A percentile compares a stretch with the other conserved stretches of the same genome.
phyloP scores from a whole-genome alignment of 768 basidiomycete genomes.

The Lactarius trivialis region DNA sequence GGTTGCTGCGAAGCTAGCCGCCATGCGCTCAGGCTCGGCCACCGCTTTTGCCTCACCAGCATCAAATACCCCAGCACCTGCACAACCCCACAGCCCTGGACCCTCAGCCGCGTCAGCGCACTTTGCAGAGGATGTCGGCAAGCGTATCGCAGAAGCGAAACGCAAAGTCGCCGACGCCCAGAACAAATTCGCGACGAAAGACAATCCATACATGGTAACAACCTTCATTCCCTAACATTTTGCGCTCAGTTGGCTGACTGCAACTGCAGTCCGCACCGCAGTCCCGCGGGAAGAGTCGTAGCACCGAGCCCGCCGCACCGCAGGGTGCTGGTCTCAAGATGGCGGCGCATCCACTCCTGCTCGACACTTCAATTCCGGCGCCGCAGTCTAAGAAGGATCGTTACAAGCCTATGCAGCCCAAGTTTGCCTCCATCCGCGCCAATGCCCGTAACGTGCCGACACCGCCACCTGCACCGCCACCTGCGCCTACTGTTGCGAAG shows the following conservation, averaged over 20 bases:
- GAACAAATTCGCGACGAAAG: slow-evolving; percentile 64
- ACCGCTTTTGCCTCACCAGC: slow-evolving; percentile 24
- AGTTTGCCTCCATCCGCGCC: slow-evolving; percentile 93
- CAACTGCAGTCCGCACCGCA: slow-evolving; percentile 45
- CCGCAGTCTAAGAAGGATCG: slow-evolving; percentile 81
- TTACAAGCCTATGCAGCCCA: slow-evolving; percentile 98
- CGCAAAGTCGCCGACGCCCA: slow-evolving; percentile 78
- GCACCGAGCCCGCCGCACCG: slow-evolving; percentile 57
- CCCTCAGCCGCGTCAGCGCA: slow-evolving; percentile 22
- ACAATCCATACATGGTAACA: slow-evolving; percentile 81
- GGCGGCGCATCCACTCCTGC: slow-evolving; percentile 81
- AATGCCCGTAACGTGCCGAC: slow-evolving; percentile 73
- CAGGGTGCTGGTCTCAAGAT: slow-evolving; percentile 83
- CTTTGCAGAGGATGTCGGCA: slow-evolving; percentile 56
- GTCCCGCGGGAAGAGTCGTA: slow-evolving; percentile 46
- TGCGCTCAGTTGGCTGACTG: not conserved
- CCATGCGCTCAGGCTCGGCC: slow-evolving; percentile 28
- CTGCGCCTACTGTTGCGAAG: slow-evolving; percentile 32
- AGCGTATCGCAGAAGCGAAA: slow-evolving; percentile 79
- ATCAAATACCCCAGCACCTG: slow-evolving; percentile 27
- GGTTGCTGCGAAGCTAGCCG: slow-evolving; percentile 79
- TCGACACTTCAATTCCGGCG: slow-evolving; percentile 54
- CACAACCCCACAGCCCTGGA: slow-evolving; percentile 27
- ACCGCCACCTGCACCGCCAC: slow-evolving; percentile 40
- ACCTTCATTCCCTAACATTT: slow-evolving; percentile 23